Evolutionary conservation across 2,329 filamentous ascomycete genomes (phyloP).

Genomic region (Parasarocladium wereldwijsianum): DNA sequence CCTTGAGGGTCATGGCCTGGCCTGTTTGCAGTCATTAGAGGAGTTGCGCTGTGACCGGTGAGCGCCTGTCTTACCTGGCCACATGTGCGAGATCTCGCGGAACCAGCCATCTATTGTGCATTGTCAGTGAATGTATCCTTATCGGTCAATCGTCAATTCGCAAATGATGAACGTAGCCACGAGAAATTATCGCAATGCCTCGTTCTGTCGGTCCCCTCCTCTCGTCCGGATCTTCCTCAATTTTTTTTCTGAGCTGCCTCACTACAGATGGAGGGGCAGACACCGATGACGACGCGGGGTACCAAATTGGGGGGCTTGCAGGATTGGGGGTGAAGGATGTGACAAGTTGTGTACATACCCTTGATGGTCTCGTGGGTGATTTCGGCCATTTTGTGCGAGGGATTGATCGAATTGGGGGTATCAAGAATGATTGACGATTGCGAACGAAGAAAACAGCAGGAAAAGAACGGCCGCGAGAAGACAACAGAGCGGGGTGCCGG

Average conservation of each 20-base stretch:
- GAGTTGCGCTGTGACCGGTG: neutral
- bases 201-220: too few species aligned
- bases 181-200: too few species aligned
- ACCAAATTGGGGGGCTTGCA: too few species aligned
- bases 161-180: slow-evolving; percentile 2
- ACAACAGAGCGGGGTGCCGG: neutral
- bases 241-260: too few species aligned
- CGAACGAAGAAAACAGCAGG: neutral
- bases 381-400: slow-evolving; percentile 42
- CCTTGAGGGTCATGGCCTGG: slow-evolving; percentile 96
- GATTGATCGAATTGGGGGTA: neutral
- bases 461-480: neutral
- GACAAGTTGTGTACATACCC: slow-evolving; percentile 29
- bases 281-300: slow-evolving; percentile 7
- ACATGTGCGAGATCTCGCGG: slow-evolving; percentile 97
- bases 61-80: slow-evolving; percentile 46
- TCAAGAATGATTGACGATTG: neutral
- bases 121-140: slow-evolving; percentile 7
- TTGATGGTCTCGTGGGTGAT: slow-evolving; percentile 66
- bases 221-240: too few species aligned
- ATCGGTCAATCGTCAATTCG: neutral
- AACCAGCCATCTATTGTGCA: slow-evolving; percentile 87
- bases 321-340: too few species aligned
- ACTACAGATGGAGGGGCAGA: slow-evolving; percentile 8
- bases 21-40: slow-evolving; percentile 27